Evolutionary conservation across 257 asterid species (phyloP).

Genomic region (Solanum virginianum): DNA sequence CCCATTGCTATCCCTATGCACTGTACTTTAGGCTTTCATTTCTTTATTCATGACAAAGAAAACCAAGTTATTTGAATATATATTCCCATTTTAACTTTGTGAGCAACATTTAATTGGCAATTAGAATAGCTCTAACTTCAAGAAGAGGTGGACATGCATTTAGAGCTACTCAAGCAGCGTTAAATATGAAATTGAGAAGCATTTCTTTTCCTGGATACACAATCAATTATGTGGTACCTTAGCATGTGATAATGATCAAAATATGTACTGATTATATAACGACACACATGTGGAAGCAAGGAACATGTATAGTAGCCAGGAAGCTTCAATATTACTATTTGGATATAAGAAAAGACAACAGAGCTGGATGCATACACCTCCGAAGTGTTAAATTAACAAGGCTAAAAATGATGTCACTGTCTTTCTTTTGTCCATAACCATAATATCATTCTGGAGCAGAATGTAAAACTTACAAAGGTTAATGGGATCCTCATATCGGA

Average conservation of each 20-base stretch:
- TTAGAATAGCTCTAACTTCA: not conserved
- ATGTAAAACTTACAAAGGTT: slow-evolving; percentile 56
- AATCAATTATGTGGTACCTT: not conserved
- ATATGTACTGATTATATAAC: not conserved
- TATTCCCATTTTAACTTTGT: not conserved
- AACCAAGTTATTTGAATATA: not conserved
- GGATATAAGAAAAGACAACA: not conserved
- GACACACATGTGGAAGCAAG: not conserved
- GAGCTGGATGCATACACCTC: not conserved
- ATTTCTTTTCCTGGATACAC: not conserved
- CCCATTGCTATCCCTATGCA: not conserved
- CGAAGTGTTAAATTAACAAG: not conserved
- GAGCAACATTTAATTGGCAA: not conserved
- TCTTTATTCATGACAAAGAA: not conserved
- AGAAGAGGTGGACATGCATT: not conserved
- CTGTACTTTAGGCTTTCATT: not conserved
- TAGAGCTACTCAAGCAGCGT: not conserved
- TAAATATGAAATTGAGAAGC: not conserved
- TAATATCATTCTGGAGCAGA: not conserved
- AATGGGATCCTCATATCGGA: slow-evolving; percentile 81
- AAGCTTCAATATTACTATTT: not conserved
- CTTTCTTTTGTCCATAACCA: not conserved
- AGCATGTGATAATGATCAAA: not conserved
- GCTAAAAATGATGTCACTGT: not conserved
- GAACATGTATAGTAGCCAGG: not conserved